These are phyloP conservation scores for Aspergillus pseudonomiae DNA, from an alignment of 2,329 filamentous ascomycete genomes.

Conservation along the genomic window DNA sequence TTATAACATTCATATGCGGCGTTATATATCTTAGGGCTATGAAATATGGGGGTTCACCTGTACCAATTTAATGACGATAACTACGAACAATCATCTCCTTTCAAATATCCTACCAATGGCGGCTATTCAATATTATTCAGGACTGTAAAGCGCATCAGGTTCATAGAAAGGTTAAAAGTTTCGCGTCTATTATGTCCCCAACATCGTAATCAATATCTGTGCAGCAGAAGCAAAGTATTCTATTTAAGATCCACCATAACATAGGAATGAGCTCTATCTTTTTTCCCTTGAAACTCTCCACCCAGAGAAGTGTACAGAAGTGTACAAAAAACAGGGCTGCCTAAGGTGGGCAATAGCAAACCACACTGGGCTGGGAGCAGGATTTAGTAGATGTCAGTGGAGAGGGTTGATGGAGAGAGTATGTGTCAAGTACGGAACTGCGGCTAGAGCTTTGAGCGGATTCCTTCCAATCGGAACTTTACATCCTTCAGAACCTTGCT, in stretches of 20 bases:
- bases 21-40: neutral
- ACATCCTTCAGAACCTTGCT: conserved; percentile 95
- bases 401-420: neutral
- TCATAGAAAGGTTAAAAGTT: neutral
- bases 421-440: neutral
- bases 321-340: neutral
- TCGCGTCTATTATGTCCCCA: neutral
- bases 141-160: neutral
- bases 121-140: neutral
- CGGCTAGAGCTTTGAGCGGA: conserved; percentile 74
- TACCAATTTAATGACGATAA: neutral
- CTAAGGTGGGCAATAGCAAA: neutral
- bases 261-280: neutral
- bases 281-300: neutral
- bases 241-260: neutral
- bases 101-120: neutral
- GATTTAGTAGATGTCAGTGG: neutral
- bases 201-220: neutral
- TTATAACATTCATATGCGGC: neutral
- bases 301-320: neutral
- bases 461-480: conserved; percentile 88
- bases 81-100: neutral
- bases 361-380: neutral
- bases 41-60: neutral
- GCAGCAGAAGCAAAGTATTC: conserved; percentile 4